These are phyloP conservation scores for Wickerhamomyces chambardii DNA, from an alignment of 805 yeast species.

Conservation along the genomic window DNA sequence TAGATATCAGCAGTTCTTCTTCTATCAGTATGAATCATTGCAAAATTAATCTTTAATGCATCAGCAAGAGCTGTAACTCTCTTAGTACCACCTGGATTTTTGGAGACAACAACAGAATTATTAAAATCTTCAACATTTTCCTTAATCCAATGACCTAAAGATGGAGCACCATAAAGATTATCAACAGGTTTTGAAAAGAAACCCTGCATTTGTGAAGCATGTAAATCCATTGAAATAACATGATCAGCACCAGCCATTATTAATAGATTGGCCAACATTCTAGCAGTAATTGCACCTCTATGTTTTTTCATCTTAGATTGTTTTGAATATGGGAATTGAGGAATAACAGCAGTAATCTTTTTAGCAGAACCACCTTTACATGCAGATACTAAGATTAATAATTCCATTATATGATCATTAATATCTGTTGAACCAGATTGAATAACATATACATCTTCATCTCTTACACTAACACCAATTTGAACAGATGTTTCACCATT, in stretches of 20 bases:
- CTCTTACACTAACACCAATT: slow-evolving; percentile 91
- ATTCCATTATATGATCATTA: slow-evolving; percentile 95
- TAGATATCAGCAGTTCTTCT: slow-evolving; percentile 71
- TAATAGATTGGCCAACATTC: slow-evolving; percentile 92
- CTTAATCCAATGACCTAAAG: slow-evolving; percentile 91
- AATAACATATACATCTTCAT: slow-evolving; percentile 91
- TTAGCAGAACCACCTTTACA: slow-evolving; percentile 97
- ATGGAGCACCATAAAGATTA: slow-evolving; percentile 93
- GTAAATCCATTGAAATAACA: slow-evolving; percentile 93
- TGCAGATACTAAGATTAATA: slow-evolving; percentile 86
- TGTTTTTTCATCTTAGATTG: slow-evolving; percentile 98
- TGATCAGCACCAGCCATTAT: slow-evolving; percentile 99
- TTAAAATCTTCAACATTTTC: slow-evolving; percentile 81
- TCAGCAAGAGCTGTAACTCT: slow-evolving; percentile 98
- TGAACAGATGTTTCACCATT: slow-evolving; percentile 98
- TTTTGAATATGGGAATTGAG: slow-evolving; percentile 95
- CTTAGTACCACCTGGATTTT: slow-evolving; percentile 98
- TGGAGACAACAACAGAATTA: slow-evolving; percentile 94
- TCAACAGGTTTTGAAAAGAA: slow-evolving; percentile 97
- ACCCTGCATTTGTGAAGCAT: slow-evolving; percentile 99
- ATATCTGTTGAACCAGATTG: slow-evolving; percentile 83
- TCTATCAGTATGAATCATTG: slow-evolving; percentile 98
- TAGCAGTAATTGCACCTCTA: slow-evolving; percentile 97
- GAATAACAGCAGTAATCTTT: slow-evolving; percentile 91
- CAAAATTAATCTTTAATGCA: slow-evolving; percentile 88